Conservation (phyloP, 768 basidiomycete genomes). For the Amanita subjunquillea region DNA sequence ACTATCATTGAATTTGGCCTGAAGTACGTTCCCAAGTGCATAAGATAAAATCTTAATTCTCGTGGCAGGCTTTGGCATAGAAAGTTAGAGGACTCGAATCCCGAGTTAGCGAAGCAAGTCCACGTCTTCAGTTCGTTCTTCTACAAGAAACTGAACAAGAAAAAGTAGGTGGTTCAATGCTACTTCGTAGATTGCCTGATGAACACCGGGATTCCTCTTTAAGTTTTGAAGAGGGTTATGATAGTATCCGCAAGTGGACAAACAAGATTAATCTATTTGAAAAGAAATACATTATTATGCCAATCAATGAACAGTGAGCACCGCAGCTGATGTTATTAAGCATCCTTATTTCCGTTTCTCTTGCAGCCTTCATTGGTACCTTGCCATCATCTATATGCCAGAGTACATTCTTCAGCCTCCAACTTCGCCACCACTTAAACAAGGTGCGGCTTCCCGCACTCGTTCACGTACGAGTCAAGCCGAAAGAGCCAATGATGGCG, state of each 20-base stretch:
- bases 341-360: background rate
- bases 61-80: conserved; percentile 56
- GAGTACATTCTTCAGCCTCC: conserved; percentile 44
- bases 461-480: conserved; percentile 6
- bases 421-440: background rate
- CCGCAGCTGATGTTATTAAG: background rate
- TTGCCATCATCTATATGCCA: conserved; percentile 87
- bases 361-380: conserved; percentile 88
- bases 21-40: conserved; percentile 45
- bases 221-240: conserved; percentile 57
- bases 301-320: conserved; percentile 90
- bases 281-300: conserved; percentile 90
- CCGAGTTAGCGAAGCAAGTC: conserved; percentile 58
- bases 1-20: conserved; percentile 94
- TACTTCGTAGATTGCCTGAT: background rate
- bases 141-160: conserved; percentile 84
- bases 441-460: background rate
- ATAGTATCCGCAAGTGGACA: conserved; percentile 91
- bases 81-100: conserved; percentile 41
- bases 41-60: background rate
- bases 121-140: conserved; percentile 98
- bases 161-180: conserved; percentile 32
- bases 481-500: conserved; percentile 7
- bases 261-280: conserved; percentile 77
- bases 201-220: conserved; percentile 5